phyloP scores from a whole-genome alignment of 768 basidiomycete species.

The Trametes villosa region DNA sequence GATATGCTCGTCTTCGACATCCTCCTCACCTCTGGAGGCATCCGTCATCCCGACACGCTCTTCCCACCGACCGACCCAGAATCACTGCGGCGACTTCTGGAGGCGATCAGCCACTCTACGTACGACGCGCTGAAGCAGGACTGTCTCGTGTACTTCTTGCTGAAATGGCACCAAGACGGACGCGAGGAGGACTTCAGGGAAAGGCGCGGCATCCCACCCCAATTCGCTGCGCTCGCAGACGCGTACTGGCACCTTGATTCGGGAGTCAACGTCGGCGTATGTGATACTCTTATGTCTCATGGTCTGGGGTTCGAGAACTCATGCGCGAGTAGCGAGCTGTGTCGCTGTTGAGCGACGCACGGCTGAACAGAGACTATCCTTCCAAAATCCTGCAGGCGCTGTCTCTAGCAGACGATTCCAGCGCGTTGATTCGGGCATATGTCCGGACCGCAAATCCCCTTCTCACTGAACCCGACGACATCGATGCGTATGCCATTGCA shows the following conservation, averaged over 20 bases:
- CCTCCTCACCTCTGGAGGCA: slow-evolving; percentile 65
- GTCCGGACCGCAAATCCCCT: slow-evolving; percentile 76
- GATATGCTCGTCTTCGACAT: slow-evolving; percentile 77
- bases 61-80: slow-evolving; percentile 69
- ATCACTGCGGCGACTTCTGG: slow-evolving; percentile 59
- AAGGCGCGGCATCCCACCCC: slow-evolving; percentile 71
- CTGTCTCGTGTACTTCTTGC: slow-evolving; percentile 77
- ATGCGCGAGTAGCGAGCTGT: slow-evolving; percentile 60
- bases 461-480: slow-evolving; percentile 68
- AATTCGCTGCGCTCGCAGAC: slow-evolving; percentile 75
- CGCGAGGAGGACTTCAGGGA: slow-evolving; percentile 54
- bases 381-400: slow-evolving; percentile 79
- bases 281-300: slow-evolving; percentile 33
- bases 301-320: no score
- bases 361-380: slow-evolving; percentile 75
- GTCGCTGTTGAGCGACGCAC: slow-evolving; percentile 70
- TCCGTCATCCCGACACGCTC: slow-evolving; percentile 59
- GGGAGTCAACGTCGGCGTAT: slow-evolving; percentile 64
- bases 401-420: slow-evolving; percentile 48
- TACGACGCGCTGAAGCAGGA: slow-evolving; percentile 83
- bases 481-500: slow-evolving; percentile 71
- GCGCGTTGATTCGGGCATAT: slow-evolving; percentile 69
- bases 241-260: slow-evolving; percentile 86
- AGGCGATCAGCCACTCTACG: slow-evolving; percentile 59
- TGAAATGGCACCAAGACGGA: slow-evolving; percentile 78